Base-by-base conservation (phyloP, 257 asterid species). In the Sherardia arvensis region DNA sequence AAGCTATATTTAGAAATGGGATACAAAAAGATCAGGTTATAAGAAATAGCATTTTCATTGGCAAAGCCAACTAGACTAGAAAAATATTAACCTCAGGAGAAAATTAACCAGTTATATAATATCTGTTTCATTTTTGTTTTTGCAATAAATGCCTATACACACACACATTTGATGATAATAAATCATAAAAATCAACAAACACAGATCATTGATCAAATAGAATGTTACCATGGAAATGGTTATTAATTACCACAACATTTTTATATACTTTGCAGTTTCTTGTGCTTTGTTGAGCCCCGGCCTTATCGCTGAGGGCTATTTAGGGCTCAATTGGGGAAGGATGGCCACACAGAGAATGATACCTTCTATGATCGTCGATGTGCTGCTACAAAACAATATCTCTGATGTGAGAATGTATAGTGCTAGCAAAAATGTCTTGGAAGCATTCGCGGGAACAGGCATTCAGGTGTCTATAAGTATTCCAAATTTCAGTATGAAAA, bases 261-360 rank as follows among this genome's bases (percentile, higher is more conserved):
- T 43, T 15, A 43, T 20, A 43, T 43, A 43, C 51, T 15, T 43
- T 43, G n/a, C n/a, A n/a, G 51, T 7, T 3, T 7, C 34, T 2
- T 54, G 12, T 1, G 34, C 53, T 62, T 33, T 40, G 7, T 38
- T 14, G 0, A 5, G n/a, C 0, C 3, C 8, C 51, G 38, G 25
- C 63, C 28, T 18, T 8, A 1, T 10, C 17, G 74, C 9, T 11
- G 30, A 69, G 20, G 53, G 64, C 21, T 66, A 38, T 6, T 4
- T 62, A 4, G 74, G 74, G 6, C 11, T 69, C 27, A 69, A 62
- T 1, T 69, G 74, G 74, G 74, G 74, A 61, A 69, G 74, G 43
- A 1, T 29, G 34, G 67, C 73, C 4, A 26, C 64, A 3, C 68
- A 62, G 23, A 62, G 63, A 21, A 23, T 69, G 64, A 54, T 69